A percentile compares a stretch with the other conserved stretches of the same genome.
Conservation (phyloP, 1,139 yeast species). For the Scheffersomyces titani region DNA sequence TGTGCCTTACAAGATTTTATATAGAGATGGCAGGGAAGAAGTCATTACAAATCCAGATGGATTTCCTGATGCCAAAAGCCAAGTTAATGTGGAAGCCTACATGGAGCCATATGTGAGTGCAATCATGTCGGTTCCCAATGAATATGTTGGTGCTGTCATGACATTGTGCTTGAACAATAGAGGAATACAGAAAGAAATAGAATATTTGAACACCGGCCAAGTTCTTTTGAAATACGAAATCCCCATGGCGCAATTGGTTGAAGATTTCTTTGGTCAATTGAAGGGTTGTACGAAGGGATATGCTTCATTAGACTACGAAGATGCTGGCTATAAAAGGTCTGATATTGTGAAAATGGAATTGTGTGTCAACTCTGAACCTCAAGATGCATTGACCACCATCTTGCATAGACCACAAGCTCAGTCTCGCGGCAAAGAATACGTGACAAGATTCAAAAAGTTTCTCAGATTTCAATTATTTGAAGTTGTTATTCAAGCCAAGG, state of each 20-base stretch:
- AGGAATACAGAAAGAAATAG: slow-evolving; percentile 79
- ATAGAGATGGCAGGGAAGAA: slow-evolving; percentile 61
- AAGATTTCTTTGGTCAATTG: slow-evolving; percentile 90
- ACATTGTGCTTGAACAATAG: slow-evolving; percentile 81
- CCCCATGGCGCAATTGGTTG: slow-evolving; percentile 88
- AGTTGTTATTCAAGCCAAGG: slow-evolving; percentile 89
- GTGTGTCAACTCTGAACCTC: slow-evolving; percentile 84
- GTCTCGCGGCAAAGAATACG: slow-evolving; percentile 77
- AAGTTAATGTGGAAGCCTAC: slow-evolving; percentile 52
- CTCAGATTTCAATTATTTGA: slow-evolving; percentile 84
- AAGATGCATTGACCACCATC: slow-evolving; percentile 91
- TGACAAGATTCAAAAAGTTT: slow-evolving; percentile 74
- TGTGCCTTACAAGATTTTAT: slow-evolving; percentile 81
- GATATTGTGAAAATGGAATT: slow-evolving; percentile 87
- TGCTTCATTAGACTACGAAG: slow-evolving; percentile 94
- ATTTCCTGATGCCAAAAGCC: slow-evolving; percentile 64
- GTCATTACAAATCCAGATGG: slow-evolving; percentile 88
- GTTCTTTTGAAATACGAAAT: slow-evolving; percentile 75
- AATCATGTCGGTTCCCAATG: slow-evolving; percentile 87
- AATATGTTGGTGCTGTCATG: slow-evolving; percentile 84
- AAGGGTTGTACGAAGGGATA: slow-evolving; percentile 91
- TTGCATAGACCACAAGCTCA: slow-evolving; percentile 82
- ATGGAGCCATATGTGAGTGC: slow-evolving; percentile 93
- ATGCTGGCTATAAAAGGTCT: slow-evolving; percentile 78
- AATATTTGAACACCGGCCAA: slow-evolving; percentile 79